Percentiles rank a stretch among this genome's conserved stretches.
Conservation (phyloP, 2,329 filamentous ascomycete genomes). For the Zymoseptoria passerinii region DNA sequence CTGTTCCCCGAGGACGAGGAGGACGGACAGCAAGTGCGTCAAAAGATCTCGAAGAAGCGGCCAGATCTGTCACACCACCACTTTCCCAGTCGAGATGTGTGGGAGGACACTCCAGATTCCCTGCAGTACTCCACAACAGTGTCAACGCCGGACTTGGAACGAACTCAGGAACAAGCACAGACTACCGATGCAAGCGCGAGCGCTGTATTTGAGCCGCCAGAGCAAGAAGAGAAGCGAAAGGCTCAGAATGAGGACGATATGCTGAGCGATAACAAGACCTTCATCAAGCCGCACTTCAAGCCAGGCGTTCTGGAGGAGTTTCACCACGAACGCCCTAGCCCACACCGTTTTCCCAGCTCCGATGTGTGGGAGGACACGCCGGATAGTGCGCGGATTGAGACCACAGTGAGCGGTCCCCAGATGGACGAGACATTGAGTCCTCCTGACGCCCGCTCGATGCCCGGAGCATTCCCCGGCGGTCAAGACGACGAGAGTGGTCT, state of each 20-base stretch:
- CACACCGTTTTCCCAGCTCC: slow-evolving; percentile 73
- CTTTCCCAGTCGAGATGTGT: slow-evolving; percentile 92
- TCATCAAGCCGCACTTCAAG: slow-evolving; percentile 50
- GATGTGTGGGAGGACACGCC: slow-evolving; percentile 95
- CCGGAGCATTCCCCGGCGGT: neutral
- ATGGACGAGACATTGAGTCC: slow-evolving; percentile 26
- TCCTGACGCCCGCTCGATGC: slow-evolving; percentile 16
- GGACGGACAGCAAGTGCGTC: slow-evolving; percentile 47
- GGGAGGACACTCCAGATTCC: slow-evolving; percentile 91
- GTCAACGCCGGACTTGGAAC: slow-evolving; percentile 57
- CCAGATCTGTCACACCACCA: slow-evolving; percentile 46
- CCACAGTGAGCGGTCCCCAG: slow-evolving; percentile 51
- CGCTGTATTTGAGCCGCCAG: slow-evolving; percentile 38
- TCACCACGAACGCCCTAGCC: slow-evolving; percentile 43
- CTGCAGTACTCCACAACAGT: slow-evolving; percentile 70
- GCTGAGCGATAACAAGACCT: slow-evolving; percentile 41
- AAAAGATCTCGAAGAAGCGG: slow-evolving; percentile 49
- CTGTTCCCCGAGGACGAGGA: slow-evolving; percentile 71
- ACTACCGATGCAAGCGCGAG: slow-evolving; percentile 14
- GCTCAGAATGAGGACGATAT: slow-evolving; percentile 28
- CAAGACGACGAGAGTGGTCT: slow-evolving; percentile 7
- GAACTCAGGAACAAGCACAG: slow-evolving; percentile 28
- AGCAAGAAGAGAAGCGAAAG: slow-evolving; percentile 44
- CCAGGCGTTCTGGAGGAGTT: slow-evolving; percentile 45
- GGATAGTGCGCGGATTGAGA: slow-evolving; percentile 70